Conservation (phyloP, 2,329 filamentous ascomycete genomes). For the Arthrobotrys entomopaga region DNA sequence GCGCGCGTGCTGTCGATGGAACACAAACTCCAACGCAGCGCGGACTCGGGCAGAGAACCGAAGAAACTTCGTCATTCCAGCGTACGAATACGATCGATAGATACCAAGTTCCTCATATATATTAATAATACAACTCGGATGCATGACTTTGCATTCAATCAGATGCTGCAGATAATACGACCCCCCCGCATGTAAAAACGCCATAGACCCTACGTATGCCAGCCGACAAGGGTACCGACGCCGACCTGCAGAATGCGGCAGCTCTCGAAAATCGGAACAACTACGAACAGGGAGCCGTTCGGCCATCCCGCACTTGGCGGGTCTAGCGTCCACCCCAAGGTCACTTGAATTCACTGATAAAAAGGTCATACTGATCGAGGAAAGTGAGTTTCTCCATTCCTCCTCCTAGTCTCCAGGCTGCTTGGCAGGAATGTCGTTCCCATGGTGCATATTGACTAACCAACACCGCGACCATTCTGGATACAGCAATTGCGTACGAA, state of each 20-base stretch:
- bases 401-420: not conserved
- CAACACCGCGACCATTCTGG: not conserved
- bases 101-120: too few relatives aligned
- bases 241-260: constrained; percentile 21
- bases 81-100: too few relatives aligned
- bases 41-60: too few relatives aligned
- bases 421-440: constrained; percentile 5
- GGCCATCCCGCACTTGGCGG: not conserved
- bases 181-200: too few relatives aligned
- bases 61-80: too few relatives aligned
- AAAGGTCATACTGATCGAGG: constrained; percentile 4
- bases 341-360: not conserved
- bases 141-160: too few relatives aligned
- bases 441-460: constrained; percentile 1
- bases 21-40: too few relatives aligned
- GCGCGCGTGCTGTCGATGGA: too few relatives aligned
- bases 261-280: constrained; percentile 9
- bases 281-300: not conserved
- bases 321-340: not conserved
- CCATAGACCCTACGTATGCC: too few relatives aligned
- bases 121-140: too few relatives aligned
- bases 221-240: not conserved
- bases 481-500: not conserved
- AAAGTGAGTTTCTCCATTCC: not conserved
- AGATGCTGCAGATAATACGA: too few relatives aligned